Percentiles rank a stretch among this genome's conserved stretches.
Conservation (phyloP, 148 eudicot genomes). For the Limonium bicolor region DNA sequence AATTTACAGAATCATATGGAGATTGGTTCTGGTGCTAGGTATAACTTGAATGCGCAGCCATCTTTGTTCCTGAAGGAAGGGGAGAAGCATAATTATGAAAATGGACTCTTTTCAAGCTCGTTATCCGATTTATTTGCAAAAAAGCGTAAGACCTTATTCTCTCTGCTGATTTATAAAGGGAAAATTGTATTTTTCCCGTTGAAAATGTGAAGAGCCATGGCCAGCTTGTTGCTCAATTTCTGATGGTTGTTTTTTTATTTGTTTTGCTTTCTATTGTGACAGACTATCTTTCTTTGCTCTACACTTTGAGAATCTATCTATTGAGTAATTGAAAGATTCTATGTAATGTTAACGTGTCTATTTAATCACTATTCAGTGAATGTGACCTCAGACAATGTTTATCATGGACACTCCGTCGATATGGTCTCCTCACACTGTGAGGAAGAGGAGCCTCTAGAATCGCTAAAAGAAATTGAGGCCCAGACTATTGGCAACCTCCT, state of each 20-base stretch:
- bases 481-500: conserved; percentile 89
- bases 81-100: conserved; percentile 33
- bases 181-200: neutral
- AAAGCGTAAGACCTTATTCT: conserved; percentile 36
- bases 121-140: conserved; percentile 47
- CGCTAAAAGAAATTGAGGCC: conserved; percentile 87
- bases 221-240: neutral
- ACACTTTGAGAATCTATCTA: neutral
- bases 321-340: neutral
- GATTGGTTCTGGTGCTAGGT: conserved; percentile 17
- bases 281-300: neutral
- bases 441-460: conserved; percentile 51
- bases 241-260: neutral
- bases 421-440: conserved; percentile 40
- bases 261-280: neutral
- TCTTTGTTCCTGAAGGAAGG: conserved; percentile 16
- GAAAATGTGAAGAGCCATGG: neutral
- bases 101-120: conserved; percentile 70
- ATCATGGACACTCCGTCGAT: conserved; percentile 39
- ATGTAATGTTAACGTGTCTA: too few relatives aligned
- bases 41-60: conserved; percentile 15
- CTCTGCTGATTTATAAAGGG: neutral
- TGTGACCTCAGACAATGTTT: conserved; percentile 25
- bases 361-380: conserved; percentile 51
- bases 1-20: conserved; percentile 25